A percentile compares a stretch with the other conserved stretches of the same genome.
Conservation (phyloP, 2,329 filamentous ascomycete species). For the Helotiales sp. region DNA sequence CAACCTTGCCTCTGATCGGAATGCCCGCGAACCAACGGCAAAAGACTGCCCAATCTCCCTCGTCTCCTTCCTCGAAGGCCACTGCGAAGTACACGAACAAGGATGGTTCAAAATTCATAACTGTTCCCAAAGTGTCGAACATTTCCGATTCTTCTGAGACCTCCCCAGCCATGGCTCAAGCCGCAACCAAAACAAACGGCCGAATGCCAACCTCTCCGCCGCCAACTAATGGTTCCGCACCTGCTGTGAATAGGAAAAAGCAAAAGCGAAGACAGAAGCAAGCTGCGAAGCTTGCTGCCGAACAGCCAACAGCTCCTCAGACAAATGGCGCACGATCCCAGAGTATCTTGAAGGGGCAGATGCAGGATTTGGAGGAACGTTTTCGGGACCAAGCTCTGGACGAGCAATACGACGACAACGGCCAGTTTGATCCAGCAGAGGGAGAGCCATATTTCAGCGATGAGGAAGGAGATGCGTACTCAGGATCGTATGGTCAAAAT, state of each 20-base stretch:
- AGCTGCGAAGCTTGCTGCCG: conserved; percentile 43
- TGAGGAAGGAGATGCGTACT: conserved; percentile 50
- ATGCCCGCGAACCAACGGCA: conserved; percentile 60
- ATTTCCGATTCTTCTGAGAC: conserved; percentile 57
- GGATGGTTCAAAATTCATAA: conserved; percentile 72
- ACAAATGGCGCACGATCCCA: conserved; percentile 33
- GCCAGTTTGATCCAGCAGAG: conserved; percentile 51
- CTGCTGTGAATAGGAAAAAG: conserved; percentile 86
- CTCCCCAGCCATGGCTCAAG: conserved; percentile 50
- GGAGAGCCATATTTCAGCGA: conserved; percentile 63
- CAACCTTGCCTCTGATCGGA: conserved; percentile 37
- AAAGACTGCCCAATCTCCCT: conserved; percentile 54
- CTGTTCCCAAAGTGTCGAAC: conserved; percentile 60
- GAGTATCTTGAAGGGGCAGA: conserved; percentile 32
- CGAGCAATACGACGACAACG: conserved; percentile 38
- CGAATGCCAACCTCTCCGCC: conserved; percentile 36
- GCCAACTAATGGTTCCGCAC: conserved; percentile 45
- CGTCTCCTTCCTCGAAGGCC: conserved; percentile 56
- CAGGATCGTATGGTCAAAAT: conserved; percentile 42
- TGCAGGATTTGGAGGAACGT: conserved; percentile 39
- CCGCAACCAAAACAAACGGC: conserved; percentile 41
- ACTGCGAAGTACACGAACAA: conserved; percentile 70
- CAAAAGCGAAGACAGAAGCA: conserved; percentile 88
- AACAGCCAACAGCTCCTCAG: conserved; percentile 32
- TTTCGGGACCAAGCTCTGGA: conserved; percentile 39